These are phyloP conservation scores for Lachancea quebecensis DNA, from an alignment of 805 yeast genomes.

Conservation along the genomic window DNA sequence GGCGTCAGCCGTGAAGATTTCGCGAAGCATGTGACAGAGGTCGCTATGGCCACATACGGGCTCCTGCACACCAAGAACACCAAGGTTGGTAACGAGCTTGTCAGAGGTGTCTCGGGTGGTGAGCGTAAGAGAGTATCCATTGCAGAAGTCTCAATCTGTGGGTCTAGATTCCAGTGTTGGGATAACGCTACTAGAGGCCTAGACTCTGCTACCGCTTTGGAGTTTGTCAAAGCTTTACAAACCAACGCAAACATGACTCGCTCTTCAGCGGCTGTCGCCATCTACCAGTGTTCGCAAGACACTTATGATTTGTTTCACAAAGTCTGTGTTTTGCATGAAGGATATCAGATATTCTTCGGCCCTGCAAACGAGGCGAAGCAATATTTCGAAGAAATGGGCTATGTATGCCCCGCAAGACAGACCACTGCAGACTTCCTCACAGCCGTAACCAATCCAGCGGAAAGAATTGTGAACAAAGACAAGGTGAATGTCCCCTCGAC, in stretches of 20 bases:
- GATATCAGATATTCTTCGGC: slow-evolving; percentile 63
- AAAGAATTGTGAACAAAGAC: slow-evolving; percentile 36
- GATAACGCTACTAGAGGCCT: slow-evolving; percentile 84
- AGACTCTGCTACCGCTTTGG: slow-evolving; percentile 78
- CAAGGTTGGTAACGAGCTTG: slow-evolving; percentile 53
- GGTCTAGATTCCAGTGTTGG: slow-evolving; percentile 62
- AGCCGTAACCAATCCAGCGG: slow-evolving; percentile 60
- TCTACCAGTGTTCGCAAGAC: slow-evolving; percentile 63
- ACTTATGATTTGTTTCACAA: slow-evolving; percentile 59
- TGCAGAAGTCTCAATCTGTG: slow-evolving; percentile 65
- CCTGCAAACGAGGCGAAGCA: slow-evolving; percentile 44
- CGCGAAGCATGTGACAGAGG: slow-evolving; percentile 48
- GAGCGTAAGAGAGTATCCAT: slow-evolving; percentile 80
- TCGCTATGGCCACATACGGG: slow-evolving; percentile 51
- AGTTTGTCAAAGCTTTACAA: slow-evolving; percentile 60
- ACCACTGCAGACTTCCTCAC: slow-evolving; percentile 68
- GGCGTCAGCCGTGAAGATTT: slow-evolving; percentile 52
- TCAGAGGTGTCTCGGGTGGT: slow-evolving; percentile 79
- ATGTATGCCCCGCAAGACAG: slow-evolving; percentile 54
- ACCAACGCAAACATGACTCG: slow-evolving; percentile 48
- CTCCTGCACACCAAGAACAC: slow-evolving; percentile 53
- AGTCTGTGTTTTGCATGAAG: slow-evolving; percentile 52
- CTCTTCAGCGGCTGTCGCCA: slow-evolving; percentile 57
- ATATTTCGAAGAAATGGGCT: slow-evolving; percentile 62
- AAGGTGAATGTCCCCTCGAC: slow-evolving; percentile 49